Percentiles rank a stretch among this genome's conserved stretches.
Conservation (phyloP, 2,329 filamentous ascomycete species). For the Acarospora socialis region DNA sequence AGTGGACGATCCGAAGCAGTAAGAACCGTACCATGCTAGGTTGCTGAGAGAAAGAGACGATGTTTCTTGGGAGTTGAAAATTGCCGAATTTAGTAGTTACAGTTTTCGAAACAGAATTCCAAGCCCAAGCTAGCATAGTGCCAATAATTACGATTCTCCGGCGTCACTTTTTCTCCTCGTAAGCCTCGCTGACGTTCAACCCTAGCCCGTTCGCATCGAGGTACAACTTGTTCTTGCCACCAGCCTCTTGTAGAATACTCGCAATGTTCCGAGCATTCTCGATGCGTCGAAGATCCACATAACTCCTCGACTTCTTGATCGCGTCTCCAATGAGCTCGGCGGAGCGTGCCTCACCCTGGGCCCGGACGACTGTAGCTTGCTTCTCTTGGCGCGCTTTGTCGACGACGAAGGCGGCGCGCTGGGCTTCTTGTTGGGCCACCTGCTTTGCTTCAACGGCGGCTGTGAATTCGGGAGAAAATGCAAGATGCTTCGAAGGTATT, state of each 20-base stretch:
- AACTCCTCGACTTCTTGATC: slow-evolving; percentile 98
- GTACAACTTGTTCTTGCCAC: slow-evolving; percentile 84
- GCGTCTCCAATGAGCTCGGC: slow-evolving; percentile 96
- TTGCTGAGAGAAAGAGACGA: too few species aligned
- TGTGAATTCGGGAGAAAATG: slow-evolving; percentile 56
- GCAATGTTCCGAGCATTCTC: slow-evolving; percentile 90
- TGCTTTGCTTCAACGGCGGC: slow-evolving; percentile 57
- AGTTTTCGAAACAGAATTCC: too few species aligned
- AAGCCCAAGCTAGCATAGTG: too few species aligned
- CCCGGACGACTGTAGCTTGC: slow-evolving; percentile 95
- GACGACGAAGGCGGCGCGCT: slow-evolving; percentile 91
- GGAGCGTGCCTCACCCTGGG: slow-evolving; percentile 96
- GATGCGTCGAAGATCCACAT: slow-evolving; percentile 94
- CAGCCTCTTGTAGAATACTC: slow-evolving; percentile 68
- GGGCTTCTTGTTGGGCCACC: slow-evolving; percentile 75
- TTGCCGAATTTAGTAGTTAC: too few species aligned
- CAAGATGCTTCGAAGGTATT: slow-evolving; percentile 38
- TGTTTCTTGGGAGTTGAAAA: too few species aligned
- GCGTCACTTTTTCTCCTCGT: slow-evolving; percentile 21
- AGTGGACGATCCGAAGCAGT: too few species aligned
- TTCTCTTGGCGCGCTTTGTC: slow-evolving; percentile 99
- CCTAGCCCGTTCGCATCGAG: slow-evolving; percentile 83
- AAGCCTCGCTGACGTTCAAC: slow-evolving; percentile 53
- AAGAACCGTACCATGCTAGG: too few species aligned
- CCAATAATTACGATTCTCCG: too few species aligned